phyloP scores from a whole-genome alignment of 1,284 basidiomycete genomes.

The Puccinia triticina region DNA sequence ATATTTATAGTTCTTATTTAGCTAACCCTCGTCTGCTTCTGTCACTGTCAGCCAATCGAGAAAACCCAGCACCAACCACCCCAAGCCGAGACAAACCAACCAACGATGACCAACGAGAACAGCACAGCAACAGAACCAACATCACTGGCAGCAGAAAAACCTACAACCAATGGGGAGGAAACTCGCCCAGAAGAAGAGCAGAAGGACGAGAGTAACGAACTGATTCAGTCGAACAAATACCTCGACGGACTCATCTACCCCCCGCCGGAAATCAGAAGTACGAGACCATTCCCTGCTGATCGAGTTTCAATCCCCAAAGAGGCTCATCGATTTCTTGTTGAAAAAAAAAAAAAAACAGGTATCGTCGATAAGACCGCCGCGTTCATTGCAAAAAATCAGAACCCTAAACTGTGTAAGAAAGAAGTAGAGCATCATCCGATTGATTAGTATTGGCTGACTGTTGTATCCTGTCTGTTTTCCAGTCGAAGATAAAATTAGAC shows the following conservation, averaged over 20 bases:
- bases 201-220: constrained; percentile 28
- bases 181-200: not conserved
- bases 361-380: constrained; percentile 94
- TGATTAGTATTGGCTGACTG: not conserved
- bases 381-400: constrained; percentile 88
- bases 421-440: not conserved
- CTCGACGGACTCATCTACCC: constrained; percentile 84
- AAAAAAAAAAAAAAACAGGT: constrained; percentile 63
- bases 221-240: constrained; percentile 65
- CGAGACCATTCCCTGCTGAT: constrained; percentile 58
- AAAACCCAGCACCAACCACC: not conserved
- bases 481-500: constrained; percentile 90
- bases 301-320: not conserved
- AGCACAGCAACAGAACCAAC: not conserved
- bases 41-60: too few species aligned
- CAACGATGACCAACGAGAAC: not conserved
- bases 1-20: too few species aligned
- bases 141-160: not conserved
- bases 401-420: constrained; percentile 70
- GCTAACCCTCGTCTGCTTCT: not conserved
- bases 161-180: not conserved
- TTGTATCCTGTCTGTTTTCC: not conserved
- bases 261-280: constrained; percentile 87
- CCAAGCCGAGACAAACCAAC: too few species aligned
- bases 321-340: not conserved